A percentile compares a stretch with the other conserved stretches of the same genome.
Evolutionary conservation across 192 early-diverging fungal species (phyloP).

Genomic region (Funneliformis mosseae): DNA sequence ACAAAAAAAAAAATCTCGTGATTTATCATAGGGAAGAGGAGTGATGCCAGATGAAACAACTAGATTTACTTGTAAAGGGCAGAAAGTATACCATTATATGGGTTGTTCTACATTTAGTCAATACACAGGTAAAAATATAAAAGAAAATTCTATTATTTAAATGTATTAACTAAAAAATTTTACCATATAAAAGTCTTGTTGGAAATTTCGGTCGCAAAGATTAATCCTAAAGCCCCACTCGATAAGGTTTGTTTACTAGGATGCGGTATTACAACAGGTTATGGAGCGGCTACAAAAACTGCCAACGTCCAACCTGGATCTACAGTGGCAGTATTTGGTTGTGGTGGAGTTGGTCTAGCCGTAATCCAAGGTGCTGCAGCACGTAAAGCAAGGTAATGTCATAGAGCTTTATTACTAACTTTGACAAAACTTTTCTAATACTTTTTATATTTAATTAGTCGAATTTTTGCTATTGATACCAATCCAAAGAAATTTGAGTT

Average conservation of each 20-base stretch:
- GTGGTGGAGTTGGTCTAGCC: conserved; percentile 91
- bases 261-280: conserved; percentile 92
- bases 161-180: conserved; percentile 8
- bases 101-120: conserved; percentile 92
- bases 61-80: conserved; percentile 89
- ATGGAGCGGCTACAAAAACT: conserved; percentile 92
- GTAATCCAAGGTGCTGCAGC: conserved; percentile 84
- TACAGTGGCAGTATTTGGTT: conserved; percentile 88
- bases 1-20: too few relatives aligned
- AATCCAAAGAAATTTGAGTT: too few relatives aligned
- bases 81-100: conserved; percentile 95
- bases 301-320: conserved; percentile 85
- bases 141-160: background rate
- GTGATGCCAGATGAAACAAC: conserved; percentile 94
- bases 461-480: too few relatives aligned
- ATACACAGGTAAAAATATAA: conserved; percentile 68
- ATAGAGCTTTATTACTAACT: too few relatives aligned
- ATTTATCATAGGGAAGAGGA: conserved; percentile 65
- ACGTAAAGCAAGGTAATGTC: conserved; percentile 46
- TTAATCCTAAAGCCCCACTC: conserved; percentile 74
- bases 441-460: too few relatives aligned
- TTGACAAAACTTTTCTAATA: too few relatives aligned
- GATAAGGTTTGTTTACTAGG: conserved; percentile 92
- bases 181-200: conserved; percentile 58
- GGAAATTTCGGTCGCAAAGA: conserved; percentile 92